These are phyloP conservation scores for Rubus idaeus DNA, from an alignment of 306 rosid species.

Conservation along the genomic window DNA sequence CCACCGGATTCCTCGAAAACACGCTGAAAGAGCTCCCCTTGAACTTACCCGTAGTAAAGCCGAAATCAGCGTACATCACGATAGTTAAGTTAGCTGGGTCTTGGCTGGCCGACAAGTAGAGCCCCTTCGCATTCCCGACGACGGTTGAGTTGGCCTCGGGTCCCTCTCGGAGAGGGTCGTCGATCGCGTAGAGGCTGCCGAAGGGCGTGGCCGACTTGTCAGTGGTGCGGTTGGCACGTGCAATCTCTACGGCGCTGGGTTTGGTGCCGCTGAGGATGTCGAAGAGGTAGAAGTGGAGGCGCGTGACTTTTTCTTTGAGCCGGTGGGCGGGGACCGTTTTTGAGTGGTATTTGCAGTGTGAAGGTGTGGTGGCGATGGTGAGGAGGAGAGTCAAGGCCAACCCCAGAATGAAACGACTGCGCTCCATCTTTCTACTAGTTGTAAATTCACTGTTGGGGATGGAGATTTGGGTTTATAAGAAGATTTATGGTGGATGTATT, in stretches of 20 bases:
- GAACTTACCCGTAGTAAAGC: constrained; percentile 34
- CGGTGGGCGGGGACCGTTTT: constrained; percentile 1
- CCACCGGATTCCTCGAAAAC: constrained; percentile 40
- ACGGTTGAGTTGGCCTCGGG: constrained; percentile 28
- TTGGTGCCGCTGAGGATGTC: constrained; percentile 38
- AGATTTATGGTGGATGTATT: neutral
- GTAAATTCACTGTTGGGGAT: neutral
- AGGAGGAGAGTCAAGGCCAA: constrained; percentile 10
- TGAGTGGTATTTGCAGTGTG: constrained; percentile 28
- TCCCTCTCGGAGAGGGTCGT: constrained; percentile 34
- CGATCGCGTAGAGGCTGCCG: constrained; percentile 36
- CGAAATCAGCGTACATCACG: constrained; percentile 34
- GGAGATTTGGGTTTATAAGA: neutral
- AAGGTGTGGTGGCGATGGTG: constrained; percentile 9
- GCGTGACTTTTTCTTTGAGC: constrained; percentile 35
- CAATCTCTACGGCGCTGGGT: constrained; percentile 33
- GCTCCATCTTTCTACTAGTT: constrained; percentile 18
- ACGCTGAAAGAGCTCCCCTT: constrained; percentile 42
- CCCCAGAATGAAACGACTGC: neutral
- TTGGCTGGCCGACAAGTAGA: constrained; percentile 34
- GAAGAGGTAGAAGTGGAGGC: constrained; percentile 43
- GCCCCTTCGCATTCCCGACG: constrained; percentile 43
- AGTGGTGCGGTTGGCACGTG: constrained; percentile 13
- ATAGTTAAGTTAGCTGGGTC: constrained; percentile 15
- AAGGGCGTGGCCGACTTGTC: constrained; percentile 31